Conservation (phyloP, 192 early-diverging fungal genomes). For the Coemansia sp. region DNA sequence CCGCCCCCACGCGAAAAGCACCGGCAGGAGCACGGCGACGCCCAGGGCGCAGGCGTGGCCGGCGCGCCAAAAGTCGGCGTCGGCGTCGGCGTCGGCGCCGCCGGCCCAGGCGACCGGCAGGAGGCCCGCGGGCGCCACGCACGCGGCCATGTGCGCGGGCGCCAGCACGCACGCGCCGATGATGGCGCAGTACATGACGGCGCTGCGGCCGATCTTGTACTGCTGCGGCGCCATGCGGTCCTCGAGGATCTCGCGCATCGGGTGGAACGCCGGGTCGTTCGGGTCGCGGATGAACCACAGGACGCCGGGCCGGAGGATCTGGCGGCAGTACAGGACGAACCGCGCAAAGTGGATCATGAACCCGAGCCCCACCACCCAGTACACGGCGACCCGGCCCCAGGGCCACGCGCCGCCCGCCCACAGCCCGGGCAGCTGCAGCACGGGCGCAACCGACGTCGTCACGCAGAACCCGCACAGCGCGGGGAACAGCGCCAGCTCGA, state of each 20-base stretch:
- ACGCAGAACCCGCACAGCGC: constrained; percentile 83
- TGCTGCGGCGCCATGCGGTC: constrained; percentile 72
- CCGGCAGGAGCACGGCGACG: constrained; percentile 74
- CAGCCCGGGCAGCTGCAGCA: constrained; percentile 48
- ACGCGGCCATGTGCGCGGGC: not conserved
- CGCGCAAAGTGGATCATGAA: constrained; percentile 95
- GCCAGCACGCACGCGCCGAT: constrained; percentile 59
- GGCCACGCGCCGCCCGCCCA: constrained; percentile 24
- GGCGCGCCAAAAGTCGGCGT: not conserved
- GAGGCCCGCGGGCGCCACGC: constrained; percentile 5
- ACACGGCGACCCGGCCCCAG: constrained; percentile 61
- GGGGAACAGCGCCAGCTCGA: constrained; percentile 89
- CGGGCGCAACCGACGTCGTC: constrained; percentile 75
- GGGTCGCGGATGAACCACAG: constrained; percentile 99
- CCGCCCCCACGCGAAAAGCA: constrained; percentile 58
- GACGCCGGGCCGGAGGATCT: constrained; percentile 86
- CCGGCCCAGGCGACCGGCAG: constrained; percentile 33
- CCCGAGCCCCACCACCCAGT: constrained; percentile 90
- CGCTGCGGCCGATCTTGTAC: constrained; percentile 77
- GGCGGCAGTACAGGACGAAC: constrained; percentile 77
- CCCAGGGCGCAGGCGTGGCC: constrained; percentile 52
- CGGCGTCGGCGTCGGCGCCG: not conserved
- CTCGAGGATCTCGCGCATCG: constrained; percentile 90
- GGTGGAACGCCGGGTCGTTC: constrained; percentile 91
- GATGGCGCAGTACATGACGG: constrained; percentile 80